phyloP scores from a whole-genome alignment of 176 grass and related monocot genomes.

The Olyra latifolia region DNA sequence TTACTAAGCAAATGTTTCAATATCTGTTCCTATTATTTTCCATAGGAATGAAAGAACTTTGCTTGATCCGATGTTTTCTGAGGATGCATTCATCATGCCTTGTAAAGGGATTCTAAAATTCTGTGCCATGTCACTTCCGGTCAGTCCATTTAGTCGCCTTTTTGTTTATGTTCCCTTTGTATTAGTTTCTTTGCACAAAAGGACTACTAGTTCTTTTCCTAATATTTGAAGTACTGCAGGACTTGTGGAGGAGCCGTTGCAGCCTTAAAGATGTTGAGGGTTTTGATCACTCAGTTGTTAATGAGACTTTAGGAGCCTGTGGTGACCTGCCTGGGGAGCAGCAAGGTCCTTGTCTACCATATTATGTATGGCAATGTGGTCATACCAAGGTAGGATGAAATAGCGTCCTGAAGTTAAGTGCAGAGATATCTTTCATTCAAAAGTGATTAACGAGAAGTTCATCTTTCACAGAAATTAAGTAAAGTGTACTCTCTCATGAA shows the following conservation, averaged over 20 bases:
- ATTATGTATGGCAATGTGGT: conserved; percentile 91
- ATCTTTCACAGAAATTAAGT: conserved; percentile 64
- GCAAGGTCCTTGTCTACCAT: conserved; percentile 72
- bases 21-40: conserved; percentile 2
- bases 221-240: conserved; percentile 33
- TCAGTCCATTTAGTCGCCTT: conserved; percentile 40
- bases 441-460: background rate
- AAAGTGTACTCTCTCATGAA: conserved; percentile 62
- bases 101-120: conserved; percentile 83
- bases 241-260: conserved; percentile 81
- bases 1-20: background rate
- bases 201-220: background rate
- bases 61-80: conserved; percentile 55
- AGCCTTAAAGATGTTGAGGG: conserved; percentile 67
- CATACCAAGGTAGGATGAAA: conserved; percentile 54
- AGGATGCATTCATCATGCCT: conserved; percentile 73
- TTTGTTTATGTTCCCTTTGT: background rate
- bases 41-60: conserved; percentile 85
- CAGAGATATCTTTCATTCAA: background rate
- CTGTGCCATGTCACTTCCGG: conserved; percentile 91
- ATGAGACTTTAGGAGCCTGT: conserved; percentile 84
- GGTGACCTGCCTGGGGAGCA: conserved; percentile 62
- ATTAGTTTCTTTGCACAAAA: background rate
- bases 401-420: background rate
- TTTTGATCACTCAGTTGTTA: conserved; percentile 78